A percentile compares a stretch with the other conserved stretches of the same genome.
phyloP scores from a whole-genome alignment of 2,329 filamentous ascomycete species.

The Verruconis gallopava region DNA sequence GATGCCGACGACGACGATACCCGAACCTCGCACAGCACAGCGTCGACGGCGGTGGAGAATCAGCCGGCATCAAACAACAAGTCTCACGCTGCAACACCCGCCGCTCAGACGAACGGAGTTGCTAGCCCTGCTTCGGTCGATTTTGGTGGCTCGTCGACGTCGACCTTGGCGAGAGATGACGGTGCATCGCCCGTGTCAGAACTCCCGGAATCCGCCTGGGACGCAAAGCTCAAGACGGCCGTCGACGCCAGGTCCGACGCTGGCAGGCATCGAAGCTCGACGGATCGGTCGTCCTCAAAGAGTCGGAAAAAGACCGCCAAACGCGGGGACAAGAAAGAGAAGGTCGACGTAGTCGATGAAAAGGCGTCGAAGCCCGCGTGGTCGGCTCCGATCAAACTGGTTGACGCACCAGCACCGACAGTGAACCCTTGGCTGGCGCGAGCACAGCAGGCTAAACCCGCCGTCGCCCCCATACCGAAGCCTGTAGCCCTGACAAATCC shows the following conservation, averaged over 20 bases:
- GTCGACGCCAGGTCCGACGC: slow-evolving; percentile 51
- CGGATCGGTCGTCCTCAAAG: slow-evolving; percentile 19
- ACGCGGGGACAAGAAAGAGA: slow-evolving; percentile 38
- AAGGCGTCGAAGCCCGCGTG: slow-evolving; percentile 36
- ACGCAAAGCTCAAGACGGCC: slow-evolving; percentile 49
- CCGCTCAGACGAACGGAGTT: slow-evolving; percentile 13
- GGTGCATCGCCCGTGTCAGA: slow-evolving; percentile 50
- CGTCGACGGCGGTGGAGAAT: slow-evolving; percentile 18
- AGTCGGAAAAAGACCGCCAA: slow-evolving; percentile 39
- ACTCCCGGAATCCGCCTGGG: slow-evolving; percentile 54
- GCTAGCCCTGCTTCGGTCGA: slow-evolving; percentile 38
- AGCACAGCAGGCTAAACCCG: slow-evolving; percentile 50
- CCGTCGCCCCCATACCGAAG: slow-evolving; percentile 23
- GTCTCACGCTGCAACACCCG: background rate
- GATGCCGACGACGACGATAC: slow-evolving; percentile 32
- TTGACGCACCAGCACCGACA: slow-evolving; percentile 66
- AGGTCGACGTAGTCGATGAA: slow-evolving; percentile 30
- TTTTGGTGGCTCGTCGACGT: slow-evolving; percentile 38
- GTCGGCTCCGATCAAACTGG: slow-evolving; percentile 34
- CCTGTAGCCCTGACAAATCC: background rate
- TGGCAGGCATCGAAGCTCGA: slow-evolving; percentile 17
- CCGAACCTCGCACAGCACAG: slow-evolving; percentile 13
- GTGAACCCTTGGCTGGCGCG: slow-evolving; percentile 86
- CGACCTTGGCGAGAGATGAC: slow-evolving; percentile 44
- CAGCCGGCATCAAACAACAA: slow-evolving; percentile 11